These are phyloP conservation scores for Mollisiaceae sp. DNA, from an alignment of 2,329 filamentous ascomycete species.

Conservation along the genomic window DNA sequence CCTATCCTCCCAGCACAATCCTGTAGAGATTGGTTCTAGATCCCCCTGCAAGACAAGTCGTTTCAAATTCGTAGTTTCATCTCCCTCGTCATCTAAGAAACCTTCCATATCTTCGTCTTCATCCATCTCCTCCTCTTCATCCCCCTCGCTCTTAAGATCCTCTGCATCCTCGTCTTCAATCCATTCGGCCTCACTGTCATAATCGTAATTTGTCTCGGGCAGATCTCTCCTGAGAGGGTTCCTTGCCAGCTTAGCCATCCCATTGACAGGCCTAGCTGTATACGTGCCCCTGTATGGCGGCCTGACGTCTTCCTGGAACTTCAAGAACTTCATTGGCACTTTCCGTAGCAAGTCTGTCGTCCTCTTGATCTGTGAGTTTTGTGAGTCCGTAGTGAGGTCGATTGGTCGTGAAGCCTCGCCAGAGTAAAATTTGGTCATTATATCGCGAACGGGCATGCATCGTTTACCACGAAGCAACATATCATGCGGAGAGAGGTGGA, in stretches of 20 bases:
- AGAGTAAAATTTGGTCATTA: constrained; percentile 39
- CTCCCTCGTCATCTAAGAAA: constrained; percentile 69
- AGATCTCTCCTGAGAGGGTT: constrained; percentile 60
- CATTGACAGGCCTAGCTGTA: constrained; percentile 52
- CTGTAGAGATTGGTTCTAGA: constrained; percentile 77
- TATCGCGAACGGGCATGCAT: constrained; percentile 37
- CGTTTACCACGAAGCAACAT: constrained; percentile 49
- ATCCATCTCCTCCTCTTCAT: constrained; percentile 70
- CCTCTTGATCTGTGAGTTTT: constrained; percentile 40
- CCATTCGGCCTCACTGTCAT: constrained; percentile 88
- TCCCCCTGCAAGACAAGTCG: constrained; percentile 65
- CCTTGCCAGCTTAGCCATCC: constrained; percentile 55
- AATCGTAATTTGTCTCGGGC: constrained; percentile 74
- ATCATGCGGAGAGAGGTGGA: constrained; percentile 48
- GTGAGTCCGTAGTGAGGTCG: constrained; percentile 41
- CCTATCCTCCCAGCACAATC: constrained; percentile 80
- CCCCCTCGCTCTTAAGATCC: constrained; percentile 63
- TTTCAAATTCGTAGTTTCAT: constrained; percentile 58
- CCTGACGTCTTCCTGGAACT: constrained; percentile 67
- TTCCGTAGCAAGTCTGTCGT: constrained; percentile 30
- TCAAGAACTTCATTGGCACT: constrained; percentile 40
- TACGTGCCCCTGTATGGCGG: constrained; percentile 76
- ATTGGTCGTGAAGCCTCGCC: constrained; percentile 36
- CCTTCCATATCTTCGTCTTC: constrained; percentile 73
- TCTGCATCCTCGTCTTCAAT: constrained; percentile 69